Evolutionary conservation across 2,329 filamentous ascomycete species (phyloP).

Genomic region (Cladophialophora yegresii): DNA sequence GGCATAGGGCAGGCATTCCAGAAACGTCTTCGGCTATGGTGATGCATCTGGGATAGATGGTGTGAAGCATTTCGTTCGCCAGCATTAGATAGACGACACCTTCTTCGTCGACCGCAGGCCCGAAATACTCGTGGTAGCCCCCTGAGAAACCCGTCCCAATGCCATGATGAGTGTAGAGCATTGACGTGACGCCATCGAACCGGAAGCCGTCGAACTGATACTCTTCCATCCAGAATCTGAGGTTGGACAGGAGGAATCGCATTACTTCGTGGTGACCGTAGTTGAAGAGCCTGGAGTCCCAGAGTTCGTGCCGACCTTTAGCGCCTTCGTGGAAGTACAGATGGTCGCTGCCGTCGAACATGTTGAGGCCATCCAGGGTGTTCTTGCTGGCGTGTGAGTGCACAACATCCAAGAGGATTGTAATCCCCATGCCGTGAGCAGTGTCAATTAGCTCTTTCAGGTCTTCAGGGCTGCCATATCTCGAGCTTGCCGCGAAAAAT

Average conservation of each 20-base stretch:
- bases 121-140: conserved; percentile 98
- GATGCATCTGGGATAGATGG: conserved; percentile 82
- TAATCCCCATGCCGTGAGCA: conserved; percentile 85
- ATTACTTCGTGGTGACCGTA: conserved; percentile 93
- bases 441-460: conserved; percentile 96
- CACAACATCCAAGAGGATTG: conserved; percentile 90
- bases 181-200: conserved; percentile 97
- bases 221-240: conserved; percentile 99
- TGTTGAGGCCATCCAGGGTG: conserved; percentile 88
- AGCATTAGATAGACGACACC: conserved; percentile 93
- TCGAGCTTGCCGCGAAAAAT: conserved; percentile 96
- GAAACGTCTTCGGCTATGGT: conserved; percentile 97
- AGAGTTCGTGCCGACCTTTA: conserved; percentile 85
- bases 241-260: conserved; percentile 91
- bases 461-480: conserved; percentile 90
- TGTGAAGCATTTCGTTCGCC: conserved; percentile 92
- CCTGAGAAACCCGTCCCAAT: conserved; percentile 98
- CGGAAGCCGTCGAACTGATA: conserved; percentile 96
- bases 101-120: conserved; percentile 83
- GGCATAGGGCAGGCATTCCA: conserved; percentile 94
- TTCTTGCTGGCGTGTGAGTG: conserved; percentile 99
- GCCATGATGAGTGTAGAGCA: conserved; percentile 94
- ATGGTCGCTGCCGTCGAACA: conserved; percentile 93
- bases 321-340: conserved; percentile 90
- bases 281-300: conserved; percentile 97